A percentile compares a stretch with the other conserved stretches of the same genome.
These are phyloP conservation scores for Millerozyma acaciae DNA, from an alignment of 805 yeast genomes.

Conservation along the genomic window DNA sequence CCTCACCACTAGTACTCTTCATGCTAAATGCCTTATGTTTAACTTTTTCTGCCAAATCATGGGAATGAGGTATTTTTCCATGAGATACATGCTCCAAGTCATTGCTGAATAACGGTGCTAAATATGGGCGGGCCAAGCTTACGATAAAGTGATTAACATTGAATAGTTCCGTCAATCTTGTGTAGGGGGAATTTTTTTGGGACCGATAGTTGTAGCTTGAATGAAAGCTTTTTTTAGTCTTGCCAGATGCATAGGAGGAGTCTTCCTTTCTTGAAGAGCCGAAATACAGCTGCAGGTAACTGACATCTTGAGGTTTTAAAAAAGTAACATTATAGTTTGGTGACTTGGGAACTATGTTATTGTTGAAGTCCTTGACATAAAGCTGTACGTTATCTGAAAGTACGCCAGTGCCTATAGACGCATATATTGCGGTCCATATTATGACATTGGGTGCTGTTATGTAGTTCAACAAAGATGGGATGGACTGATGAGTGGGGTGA, in stretches of 20 bases:
- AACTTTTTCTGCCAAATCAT: slow-evolving; percentile 7
- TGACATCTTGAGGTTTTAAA: slow-evolving; percentile 43
- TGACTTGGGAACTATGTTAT: slow-evolving; percentile 50
- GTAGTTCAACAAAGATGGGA: slow-evolving; percentile 77
- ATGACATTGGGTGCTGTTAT: slow-evolving; percentile 91
- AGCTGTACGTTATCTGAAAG: slow-evolving; percentile 51
- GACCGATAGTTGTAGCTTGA: slow-evolving; percentile 18
- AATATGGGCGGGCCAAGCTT: slow-evolving; percentile 87
- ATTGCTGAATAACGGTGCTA: slow-evolving; percentile 83
- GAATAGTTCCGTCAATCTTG: slow-evolving; percentile 84
- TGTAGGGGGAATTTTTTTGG: slow-evolving; percentile 59
- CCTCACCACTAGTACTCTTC: slow-evolving; percentile 8
- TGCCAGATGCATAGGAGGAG: slow-evolving; percentile 3
- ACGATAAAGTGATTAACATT: slow-evolving; percentile 92
- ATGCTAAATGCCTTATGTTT: slow-evolving; percentile 6
- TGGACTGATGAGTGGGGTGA: slow-evolving; percentile 68
- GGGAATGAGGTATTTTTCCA: slow-evolving; percentile 25
- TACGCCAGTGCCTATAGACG: slow-evolving; percentile 75
- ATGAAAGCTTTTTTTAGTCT: slow-evolving; percentile 2
- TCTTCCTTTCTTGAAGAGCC: slow-evolving; percentile 13
- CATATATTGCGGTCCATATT: slow-evolving; percentile 85
- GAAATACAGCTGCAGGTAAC: slow-evolving; percentile 44
- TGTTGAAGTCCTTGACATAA: slow-evolving; percentile 60
- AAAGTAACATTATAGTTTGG: slow-evolving; percentile 42
- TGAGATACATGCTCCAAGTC: slow-evolving; percentile 64